phyloP scores from a whole-genome alignment of 164 flowering plant species.

The Dillenia turbinata region DNA sequence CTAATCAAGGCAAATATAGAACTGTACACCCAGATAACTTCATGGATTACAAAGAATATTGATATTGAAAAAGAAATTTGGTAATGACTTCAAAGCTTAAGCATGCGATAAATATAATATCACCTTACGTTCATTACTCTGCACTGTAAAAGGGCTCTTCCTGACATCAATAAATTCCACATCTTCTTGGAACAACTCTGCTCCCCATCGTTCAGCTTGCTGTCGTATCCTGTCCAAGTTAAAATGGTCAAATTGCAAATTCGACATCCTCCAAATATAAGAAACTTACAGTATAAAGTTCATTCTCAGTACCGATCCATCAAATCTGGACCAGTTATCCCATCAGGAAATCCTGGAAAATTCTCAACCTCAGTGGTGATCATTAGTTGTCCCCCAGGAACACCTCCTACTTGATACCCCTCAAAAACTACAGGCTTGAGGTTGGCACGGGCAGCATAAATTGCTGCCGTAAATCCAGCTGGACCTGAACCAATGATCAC shows the following conservation, averaged over 20 bases:
- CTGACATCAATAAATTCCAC: slow-evolving; percentile 80
- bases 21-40: too few species aligned
- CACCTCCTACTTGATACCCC: slow-evolving; percentile 92
- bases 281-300: not conserved
- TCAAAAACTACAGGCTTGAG: slow-evolving; percentile 95
- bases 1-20: not conserved
- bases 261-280: not conserved
- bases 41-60: too few species aligned
- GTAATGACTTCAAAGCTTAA: not conserved
- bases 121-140: slow-evolving; percentile 94
- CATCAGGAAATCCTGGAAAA: slow-evolving; percentile 98
- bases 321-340: slow-evolving; percentile 95
- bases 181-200: slow-evolving; percentile 89
- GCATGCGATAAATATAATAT: slow-evolving; percentile 6
- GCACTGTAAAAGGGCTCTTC: slow-evolving; percentile 70
- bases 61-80: not conserved
- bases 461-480: slow-evolving; percentile 95
- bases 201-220: slow-evolving; percentile 99
- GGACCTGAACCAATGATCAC: slow-evolving; percentile 97
- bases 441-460: slow-evolving; percentile 96
- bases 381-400: slow-evolving; percentile 96
- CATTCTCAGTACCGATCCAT: slow-evolving; percentile 71
- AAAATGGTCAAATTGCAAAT: not conserved
- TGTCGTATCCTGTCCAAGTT: slow-evolving; percentile 56
- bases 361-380: slow-evolving; percentile 99